These are phyloP conservation scores for Zygoascus meyerae DNA, from an alignment of 1,139 yeast genomes.

Conservation along the genomic window DNA sequence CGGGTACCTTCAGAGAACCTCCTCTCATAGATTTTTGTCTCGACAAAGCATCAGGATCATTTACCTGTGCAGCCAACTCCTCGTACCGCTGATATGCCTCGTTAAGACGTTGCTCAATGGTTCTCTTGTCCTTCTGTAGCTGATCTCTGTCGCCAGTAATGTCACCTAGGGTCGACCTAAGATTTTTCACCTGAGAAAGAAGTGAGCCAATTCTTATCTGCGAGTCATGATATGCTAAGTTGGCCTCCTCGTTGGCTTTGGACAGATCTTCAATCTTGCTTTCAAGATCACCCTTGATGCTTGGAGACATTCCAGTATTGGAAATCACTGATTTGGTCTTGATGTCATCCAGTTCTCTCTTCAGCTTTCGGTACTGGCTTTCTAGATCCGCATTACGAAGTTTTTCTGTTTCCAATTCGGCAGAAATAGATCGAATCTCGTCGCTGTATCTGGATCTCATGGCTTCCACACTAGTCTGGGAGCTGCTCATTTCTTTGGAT, in stretches of 20 bases:
- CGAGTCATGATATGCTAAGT: slow-evolving; percentile 35
- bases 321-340: slow-evolving; percentile 8
- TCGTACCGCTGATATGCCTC: slow-evolving; percentile 29
- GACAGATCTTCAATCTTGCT: slow-evolving; percentile 47
- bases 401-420: slow-evolving; percentile 55
- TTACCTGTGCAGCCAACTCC: slow-evolving; percentile 22
- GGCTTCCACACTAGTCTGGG: slow-evolving; percentile 26
- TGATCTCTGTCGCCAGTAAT: slow-evolving; percentile 35
- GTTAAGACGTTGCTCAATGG: slow-evolving; percentile 33
- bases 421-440: slow-evolving; percentile 54
- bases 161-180: slow-evolving; percentile 34
- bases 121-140: slow-evolving; percentile 33
- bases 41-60: slow-evolving; percentile 5
- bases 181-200: slow-evolving; percentile 32
- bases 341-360: slow-evolving; percentile 19
- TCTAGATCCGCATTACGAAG: slow-evolving; percentile 42
- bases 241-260: slow-evolving; percentile 44
- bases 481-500: slow-evolving; percentile 23
- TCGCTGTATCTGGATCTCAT: slow-evolving; percentile 42
- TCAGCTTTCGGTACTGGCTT: slow-evolving; percentile 51
- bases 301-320: slow-evolving; percentile 14
- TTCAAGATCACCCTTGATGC: slow-evolving; percentile 44
- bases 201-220: slow-evolving; percentile 33
- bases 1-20: background rate
- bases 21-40: slow-evolving; percentile 12